Conservation (phyloP, 495 filamentous ascomycete genomes). For the Talaromyces liani region DNA sequence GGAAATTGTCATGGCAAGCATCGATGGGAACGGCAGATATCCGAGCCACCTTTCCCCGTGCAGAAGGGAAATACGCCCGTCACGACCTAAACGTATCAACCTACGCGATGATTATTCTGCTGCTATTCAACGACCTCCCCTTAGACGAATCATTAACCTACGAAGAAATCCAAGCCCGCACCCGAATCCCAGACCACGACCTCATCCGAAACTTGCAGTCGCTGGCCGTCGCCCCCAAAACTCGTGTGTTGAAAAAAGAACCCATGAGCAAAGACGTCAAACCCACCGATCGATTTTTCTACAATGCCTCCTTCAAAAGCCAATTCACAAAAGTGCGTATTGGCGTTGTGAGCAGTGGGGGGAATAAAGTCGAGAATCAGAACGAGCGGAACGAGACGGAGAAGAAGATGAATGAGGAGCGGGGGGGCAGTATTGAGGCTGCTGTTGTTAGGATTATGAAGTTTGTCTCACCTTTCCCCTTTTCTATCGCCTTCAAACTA, state of each 20-base stretch:
- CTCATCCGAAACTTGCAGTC: constrained; percentile 78
- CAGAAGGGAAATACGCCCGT: constrained; percentile 62
- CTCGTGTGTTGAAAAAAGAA: constrained; percentile 71
- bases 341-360: constrained; percentile 55
- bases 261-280: constrained; percentile 79
- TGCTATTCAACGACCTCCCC: constrained; percentile 79
- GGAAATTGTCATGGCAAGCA: constrained; percentile 77
- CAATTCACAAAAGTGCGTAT: constrained; percentile 83
- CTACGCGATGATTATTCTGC: constrained; percentile 81
- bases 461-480: constrained; percentile 41
- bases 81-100: constrained; percentile 92
- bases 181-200: constrained; percentile 73
- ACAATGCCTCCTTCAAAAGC: constrained; percentile 77
- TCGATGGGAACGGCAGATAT: constrained; percentile 84
- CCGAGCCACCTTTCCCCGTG: constrained; percentile 67
- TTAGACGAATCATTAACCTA: constrained; percentile 61
- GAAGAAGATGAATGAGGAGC: constrained; percentile 74
- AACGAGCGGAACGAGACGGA: constrained; percentile 83
- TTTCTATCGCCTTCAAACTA: constrained; percentile 13
- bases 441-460: constrained; percentile 95
- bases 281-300: constrained; percentile 69
- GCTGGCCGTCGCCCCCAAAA: constrained; percentile 78
- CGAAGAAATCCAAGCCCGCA: constrained; percentile 76
- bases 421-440: constrained; percentile 74
- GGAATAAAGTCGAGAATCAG: constrained; percentile 77